Evolutionary conservation across 306 rosid species (phyloP), one percentile per base, ranked within the genome.

Genomic region (Inga oerstediana): DNA sequence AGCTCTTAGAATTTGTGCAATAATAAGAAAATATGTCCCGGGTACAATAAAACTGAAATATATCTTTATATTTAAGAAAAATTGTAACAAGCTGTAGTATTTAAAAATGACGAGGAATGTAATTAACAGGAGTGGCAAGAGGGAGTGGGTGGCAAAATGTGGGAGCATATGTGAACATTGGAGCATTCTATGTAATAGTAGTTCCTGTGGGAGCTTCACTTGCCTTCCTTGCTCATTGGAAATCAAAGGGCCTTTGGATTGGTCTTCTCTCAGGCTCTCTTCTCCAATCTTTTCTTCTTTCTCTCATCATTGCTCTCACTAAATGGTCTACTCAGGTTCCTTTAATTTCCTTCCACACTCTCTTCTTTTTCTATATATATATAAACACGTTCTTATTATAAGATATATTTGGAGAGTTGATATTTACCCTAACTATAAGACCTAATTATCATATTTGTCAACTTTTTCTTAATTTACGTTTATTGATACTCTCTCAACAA

Each of bases 261-360:
- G 73, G 73, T 8, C 44, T 68, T 10, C 27, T 68, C 15, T 37
- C 15, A 17, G 73, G 48, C 14, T 35, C 24, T 0, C 10, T 68
- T 1, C 14, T 68, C 7, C 73, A 68, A 39, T 68, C 73, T 16
- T 6, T 4, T 19, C 44, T 39, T 4, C 73, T 68, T 10, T 68
- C 30, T 37, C 73, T 68, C 2, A 62, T 83, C 9, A 70, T 85
- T 68, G 78, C 85, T 77, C 84, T 83, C 30, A 85, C 87, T 22
- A 80, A 88, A 14, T 88, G 88, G 91, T 77, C 78, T 10, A 77
- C 78, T 80, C 87, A 83, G 91, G 88, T 88, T 20, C 27, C 61
- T 6, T 27, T 27, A 27, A 27, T 27, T 54, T 56, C 27, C 2
- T 10, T 19, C 62, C 12, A 20, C 62, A 0, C 27, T 20, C 27